Percentiles rank a stretch among this genome's conserved stretches.
These are phyloP conservation scores for Triticum turgidum DNA, from an alignment of 176 grass and related monocot genomes.

Conservation along the genomic window DNA sequence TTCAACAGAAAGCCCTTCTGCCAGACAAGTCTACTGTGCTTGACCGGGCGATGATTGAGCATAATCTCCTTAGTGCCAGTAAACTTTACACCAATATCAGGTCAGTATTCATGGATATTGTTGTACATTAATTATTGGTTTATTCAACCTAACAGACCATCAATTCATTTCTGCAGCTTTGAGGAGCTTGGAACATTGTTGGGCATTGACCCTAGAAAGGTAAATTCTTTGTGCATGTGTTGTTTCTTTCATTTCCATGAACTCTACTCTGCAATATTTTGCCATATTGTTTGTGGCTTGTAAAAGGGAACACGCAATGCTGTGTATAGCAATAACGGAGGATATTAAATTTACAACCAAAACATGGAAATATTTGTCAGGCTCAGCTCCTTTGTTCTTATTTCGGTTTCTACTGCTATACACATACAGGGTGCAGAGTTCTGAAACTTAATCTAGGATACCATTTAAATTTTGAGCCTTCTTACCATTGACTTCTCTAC, in stretches of 20 bases:
- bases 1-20: constrained; percentile 86
- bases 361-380: neutral
- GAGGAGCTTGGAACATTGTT: constrained; percentile 92
- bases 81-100: constrained; percentile 99
- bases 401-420: neutral
- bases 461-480: neutral
- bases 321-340: neutral
- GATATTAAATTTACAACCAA: neutral
- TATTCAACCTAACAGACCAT: constrained; percentile 26
- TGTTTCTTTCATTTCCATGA: neutral
- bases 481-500: neutral
- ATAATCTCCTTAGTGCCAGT: constrained; percentile 96
- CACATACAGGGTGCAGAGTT: neutral
- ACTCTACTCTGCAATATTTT: neutral
- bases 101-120: constrained; percentile 25
- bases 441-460: neutral
- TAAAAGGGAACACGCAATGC: neutral
- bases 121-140: constrained; percentile 18
- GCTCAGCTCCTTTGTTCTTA: neutral
- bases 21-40: constrained; percentile 96
- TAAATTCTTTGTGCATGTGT: constrained; percentile 16
- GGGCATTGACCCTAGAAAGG: constrained; percentile 96
- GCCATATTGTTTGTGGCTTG: neutral
- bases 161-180: constrained; percentile 58
- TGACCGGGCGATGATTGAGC: constrained; percentile 98